phyloP scores from a whole-genome alignment of 2,329 filamentous ascomycete genomes.

The Microcyclosporella mali region DNA sequence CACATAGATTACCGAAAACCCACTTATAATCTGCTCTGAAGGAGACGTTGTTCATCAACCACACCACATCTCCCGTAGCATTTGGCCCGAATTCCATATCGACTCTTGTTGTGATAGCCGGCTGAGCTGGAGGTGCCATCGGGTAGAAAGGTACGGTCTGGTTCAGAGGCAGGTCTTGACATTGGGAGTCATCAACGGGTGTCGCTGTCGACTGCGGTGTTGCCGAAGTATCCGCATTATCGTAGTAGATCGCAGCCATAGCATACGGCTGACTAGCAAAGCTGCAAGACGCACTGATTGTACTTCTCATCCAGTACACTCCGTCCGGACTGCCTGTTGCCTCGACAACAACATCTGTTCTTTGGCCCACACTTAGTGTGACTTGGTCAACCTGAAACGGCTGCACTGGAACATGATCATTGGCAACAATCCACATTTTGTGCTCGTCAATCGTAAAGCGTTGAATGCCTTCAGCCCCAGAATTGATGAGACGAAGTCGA shows the following conservation, averaged over 20 bases:
- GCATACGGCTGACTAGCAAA: conserved; percentile 34
- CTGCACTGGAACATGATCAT: conserved; percentile 37
- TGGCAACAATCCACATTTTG: conserved; percentile 37
- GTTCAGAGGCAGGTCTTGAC: conserved; percentile 52
- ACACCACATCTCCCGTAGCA: conserved; percentile 47
- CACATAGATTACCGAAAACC: not conserved
- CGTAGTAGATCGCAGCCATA: conserved; percentile 60
- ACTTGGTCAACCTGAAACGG: conserved; percentile 36
- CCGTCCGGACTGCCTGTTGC: conserved; percentile 18
- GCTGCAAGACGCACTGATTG: conserved; percentile 14
- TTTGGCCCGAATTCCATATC: conserved; percentile 41
- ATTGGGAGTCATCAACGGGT: conserved; percentile 43
- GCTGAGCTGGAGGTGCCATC: conserved; percentile 35
- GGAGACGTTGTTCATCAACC: conserved; percentile 46
- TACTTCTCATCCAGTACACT: conserved; percentile 33
- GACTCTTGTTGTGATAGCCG: conserved; percentile 34
- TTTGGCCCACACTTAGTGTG: conserved; percentile 54
- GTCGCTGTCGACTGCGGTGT: conserved; percentile 39
- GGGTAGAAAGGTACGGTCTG: conserved; percentile 48
- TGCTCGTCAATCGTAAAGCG: conserved; percentile 44
- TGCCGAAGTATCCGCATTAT: conserved; percentile 45
- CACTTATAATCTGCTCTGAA: conserved; percentile 44
- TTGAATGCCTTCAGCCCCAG: conserved; percentile 36
- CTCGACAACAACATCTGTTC: conserved; percentile 42
- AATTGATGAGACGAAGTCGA: conserved; percentile 38